Percentiles rank a stretch among this genome's conserved stretches.
phyloP scores from a whole-genome alignment of 108 stramenopile genomes.

The Stephanodiscus minutulus region DNA sequence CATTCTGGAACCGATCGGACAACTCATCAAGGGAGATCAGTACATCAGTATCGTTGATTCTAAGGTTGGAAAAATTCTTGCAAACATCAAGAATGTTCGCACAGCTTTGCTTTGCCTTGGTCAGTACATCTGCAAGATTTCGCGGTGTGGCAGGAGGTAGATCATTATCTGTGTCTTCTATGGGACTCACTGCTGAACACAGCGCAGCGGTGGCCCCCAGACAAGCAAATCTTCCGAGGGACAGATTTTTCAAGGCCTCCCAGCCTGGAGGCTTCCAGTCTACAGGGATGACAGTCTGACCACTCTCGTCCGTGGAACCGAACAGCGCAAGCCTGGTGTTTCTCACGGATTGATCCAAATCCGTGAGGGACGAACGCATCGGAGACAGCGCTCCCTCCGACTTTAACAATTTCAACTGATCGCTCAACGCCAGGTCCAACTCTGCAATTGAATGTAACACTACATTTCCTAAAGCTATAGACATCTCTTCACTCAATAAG shows the following conservation, averaged over 20 bases:
- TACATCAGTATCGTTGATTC: slow-evolving; percentile 29
- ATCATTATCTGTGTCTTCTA: slow-evolving; percentile 47
- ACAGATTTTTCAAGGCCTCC: slow-evolving; percentile 63
- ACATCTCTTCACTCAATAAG: slow-evolving; percentile 62
- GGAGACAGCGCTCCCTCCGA: slow-evolving; percentile 81
- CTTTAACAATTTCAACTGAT: slow-evolving; percentile 72
- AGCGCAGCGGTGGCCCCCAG: slow-evolving; percentile 75
- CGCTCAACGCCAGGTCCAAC: slow-evolving; percentile 67
- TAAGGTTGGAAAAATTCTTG: slow-evolving; percentile 29
- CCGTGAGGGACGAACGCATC: slow-evolving; percentile 71
- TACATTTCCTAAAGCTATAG: slow-evolving; percentile 71
- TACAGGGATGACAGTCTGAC: slow-evolving; percentile 57
- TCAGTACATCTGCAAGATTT: slow-evolving; percentile 23
- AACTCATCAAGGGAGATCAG: slow-evolving; percentile 24
- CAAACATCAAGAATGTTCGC: slow-evolving; percentile 34
- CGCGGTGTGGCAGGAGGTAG: slow-evolving; percentile 34
- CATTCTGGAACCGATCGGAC: slow-evolving; percentile 14
- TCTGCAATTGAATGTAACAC: slow-evolving; percentile 66
- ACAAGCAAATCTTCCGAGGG: slow-evolving; percentile 68
- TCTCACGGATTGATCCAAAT: slow-evolving; percentile 61
- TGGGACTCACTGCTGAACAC: slow-evolving; percentile 59
- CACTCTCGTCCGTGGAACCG: slow-evolving; percentile 63
- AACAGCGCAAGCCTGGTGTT: slow-evolving; percentile 64
- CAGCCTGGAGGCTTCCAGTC: slow-evolving; percentile 83
- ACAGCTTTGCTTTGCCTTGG: slow-evolving; percentile 38